A percentile compares a stretch with the other conserved stretches of the same genome.
These are phyloP conservation scores for Ophiostoma australiae DNA, from an alignment of 2,329 filamentous ascomycete genomes.

Conservation along the genomic window DNA sequence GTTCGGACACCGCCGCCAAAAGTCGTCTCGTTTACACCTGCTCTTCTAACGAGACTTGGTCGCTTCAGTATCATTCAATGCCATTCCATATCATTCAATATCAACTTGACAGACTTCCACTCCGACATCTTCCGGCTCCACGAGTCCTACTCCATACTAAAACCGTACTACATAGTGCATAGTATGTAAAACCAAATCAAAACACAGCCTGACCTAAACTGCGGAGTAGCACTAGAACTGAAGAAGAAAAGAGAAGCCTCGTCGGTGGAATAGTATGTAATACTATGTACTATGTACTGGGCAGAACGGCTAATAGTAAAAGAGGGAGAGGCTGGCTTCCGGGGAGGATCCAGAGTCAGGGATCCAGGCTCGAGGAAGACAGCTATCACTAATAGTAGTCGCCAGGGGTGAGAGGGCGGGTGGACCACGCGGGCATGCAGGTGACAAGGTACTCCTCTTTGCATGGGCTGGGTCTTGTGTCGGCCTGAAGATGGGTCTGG, in stretches of 20 bases:
- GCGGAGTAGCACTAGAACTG: neutral
- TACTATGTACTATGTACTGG: neutral
- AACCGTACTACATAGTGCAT: neutral
- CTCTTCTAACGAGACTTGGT: too few species aligned
- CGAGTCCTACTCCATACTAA: constrained; percentile 10
- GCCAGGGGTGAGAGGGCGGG: too few species aligned
- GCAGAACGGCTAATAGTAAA: too few species aligned
- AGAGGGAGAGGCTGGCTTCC: neutral
- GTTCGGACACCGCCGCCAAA: too few species aligned
- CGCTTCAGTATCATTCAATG: too few species aligned
- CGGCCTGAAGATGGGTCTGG: too few species aligned
- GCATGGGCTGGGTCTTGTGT: too few species aligned
- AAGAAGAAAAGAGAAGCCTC: constrained; percentile 10
- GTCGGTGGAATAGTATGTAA: neutral
- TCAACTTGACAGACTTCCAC: too few species aligned
- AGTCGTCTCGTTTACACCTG: too few species aligned
- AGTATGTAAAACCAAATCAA: neutral
- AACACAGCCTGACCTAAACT: neutral
- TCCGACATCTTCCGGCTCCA: neutral
- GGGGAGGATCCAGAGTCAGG: neutral
- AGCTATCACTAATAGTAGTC: too few species aligned
- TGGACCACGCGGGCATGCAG: neutral
- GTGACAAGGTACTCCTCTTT: neutral
- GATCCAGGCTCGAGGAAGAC: neutral
- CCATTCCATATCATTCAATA: too few species aligned